Conservation (phyloP, 805 yeast species). For the Candida peoriensis region DNA sequence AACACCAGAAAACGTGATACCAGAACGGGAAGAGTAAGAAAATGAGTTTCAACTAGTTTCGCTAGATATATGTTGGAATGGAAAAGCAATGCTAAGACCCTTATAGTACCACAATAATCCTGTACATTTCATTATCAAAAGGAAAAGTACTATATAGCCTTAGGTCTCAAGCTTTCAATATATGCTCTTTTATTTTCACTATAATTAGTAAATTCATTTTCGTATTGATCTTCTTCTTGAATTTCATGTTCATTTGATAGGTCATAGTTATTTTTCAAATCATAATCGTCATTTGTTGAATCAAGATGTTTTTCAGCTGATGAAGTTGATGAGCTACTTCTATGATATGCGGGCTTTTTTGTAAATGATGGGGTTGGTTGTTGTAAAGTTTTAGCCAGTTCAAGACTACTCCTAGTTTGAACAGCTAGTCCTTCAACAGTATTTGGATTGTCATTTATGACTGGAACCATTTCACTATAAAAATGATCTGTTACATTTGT, state of each 20-base stretch:
- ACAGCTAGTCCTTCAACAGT: slow-evolving; percentile 6
- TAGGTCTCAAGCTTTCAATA: slow-evolving; percentile 36
- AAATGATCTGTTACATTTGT: slow-evolving; percentile 23
- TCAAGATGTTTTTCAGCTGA: slow-evolving; percentile 8
- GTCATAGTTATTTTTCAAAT: slow-evolving; percentile 30
- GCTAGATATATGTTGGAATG: no score
- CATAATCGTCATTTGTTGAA: slow-evolving; percentile 19
- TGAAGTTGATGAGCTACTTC: slow-evolving; percentile 10
- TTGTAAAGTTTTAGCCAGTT: slow-evolving; percentile 22
- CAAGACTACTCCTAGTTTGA: slow-evolving; percentile 10
- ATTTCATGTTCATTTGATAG: slow-evolving; percentile 27
- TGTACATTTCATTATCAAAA: no score
- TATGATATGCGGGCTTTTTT: slow-evolving; percentile 11
- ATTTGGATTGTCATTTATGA: slow-evolving; percentile 14
- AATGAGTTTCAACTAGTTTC: no score
- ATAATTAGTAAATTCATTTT: slow-evolving; percentile 42
- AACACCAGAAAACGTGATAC: no score
- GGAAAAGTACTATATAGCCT: no score
- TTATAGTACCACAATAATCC: no score
- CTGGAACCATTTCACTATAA: slow-evolving; percentile 22
- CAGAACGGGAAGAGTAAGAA: no score
- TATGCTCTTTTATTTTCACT: slow-evolving; percentile 37
- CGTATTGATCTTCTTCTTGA: slow-evolving; percentile 40
- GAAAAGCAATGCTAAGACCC: no score
- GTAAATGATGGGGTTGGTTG: slow-evolving; percentile 22